Percentiles rank a stretch among this genome's conserved stretches.
phyloP scores from a whole-genome alignment of 108 stramenopile genomes.

The Discostella stelligeroides region DNA sequence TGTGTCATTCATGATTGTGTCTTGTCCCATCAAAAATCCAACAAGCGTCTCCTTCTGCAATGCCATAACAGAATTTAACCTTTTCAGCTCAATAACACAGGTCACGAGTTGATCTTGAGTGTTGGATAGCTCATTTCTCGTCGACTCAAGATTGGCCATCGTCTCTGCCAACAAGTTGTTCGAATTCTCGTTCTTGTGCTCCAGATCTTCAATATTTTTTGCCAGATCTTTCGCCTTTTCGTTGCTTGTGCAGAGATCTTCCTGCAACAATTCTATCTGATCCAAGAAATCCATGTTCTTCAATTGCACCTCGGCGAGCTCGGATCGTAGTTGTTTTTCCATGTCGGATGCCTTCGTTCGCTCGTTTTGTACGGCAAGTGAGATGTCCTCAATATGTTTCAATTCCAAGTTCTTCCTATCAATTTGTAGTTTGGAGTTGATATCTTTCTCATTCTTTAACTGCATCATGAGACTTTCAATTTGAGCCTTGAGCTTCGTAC shows the following conservation, averaged over 20 bases:
- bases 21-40: constrained; percentile 3
- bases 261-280: constrained; percentile 16
- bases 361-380: constrained; percentile 10
- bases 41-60: constrained; percentile 22
- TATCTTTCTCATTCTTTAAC: constrained; percentile 13
- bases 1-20: background rate
- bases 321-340: constrained; percentile 22
- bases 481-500: constrained; percentile 14
- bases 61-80: constrained; percentile 14
- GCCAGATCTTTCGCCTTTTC: constrained; percentile 2
- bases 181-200: constrained; percentile 1
- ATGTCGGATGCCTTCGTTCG: constrained; percentile 7
- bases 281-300: constrained; percentile 45
- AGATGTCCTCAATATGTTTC: constrained; percentile 3
- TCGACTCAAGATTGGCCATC: background rate
- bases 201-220: constrained; percentile 1
- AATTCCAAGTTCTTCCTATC: constrained; percentile 4
- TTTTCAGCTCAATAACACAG: constrained; percentile 20
- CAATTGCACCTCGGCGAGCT: constrained; percentile 39
- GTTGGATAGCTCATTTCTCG: background rate
- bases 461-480: constrained; percentile 17
- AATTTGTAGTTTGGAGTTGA: constrained; percentile 1
- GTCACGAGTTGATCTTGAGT: constrained; percentile 13
- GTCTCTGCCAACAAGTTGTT: constrained; percentile 1
- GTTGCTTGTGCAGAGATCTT: constrained; percentile 8